phyloP scores from a whole-genome alignment of 2,329 filamentous ascomycete species.

The Exophiala lecanii-corni region DNA sequence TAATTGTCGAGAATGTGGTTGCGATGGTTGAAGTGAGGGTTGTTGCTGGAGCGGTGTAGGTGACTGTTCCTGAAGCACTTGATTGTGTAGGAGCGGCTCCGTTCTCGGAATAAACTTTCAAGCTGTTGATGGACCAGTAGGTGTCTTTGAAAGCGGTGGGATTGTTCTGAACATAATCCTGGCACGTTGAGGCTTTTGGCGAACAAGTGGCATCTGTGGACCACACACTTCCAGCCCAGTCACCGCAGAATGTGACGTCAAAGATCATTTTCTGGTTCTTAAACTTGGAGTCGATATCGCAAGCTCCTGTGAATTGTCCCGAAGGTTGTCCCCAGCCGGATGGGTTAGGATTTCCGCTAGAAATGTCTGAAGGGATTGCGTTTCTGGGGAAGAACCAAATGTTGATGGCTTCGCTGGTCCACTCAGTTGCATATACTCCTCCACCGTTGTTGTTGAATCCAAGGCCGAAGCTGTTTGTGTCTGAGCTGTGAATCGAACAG shows the following conservation, averaged over 20 bases:
- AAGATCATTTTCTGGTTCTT: constrained; percentile 69
- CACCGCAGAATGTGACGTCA: constrained; percentile 83
- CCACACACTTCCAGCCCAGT: constrained; percentile 77
- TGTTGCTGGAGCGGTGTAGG: neutral
- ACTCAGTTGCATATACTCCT: constrained; percentile 71
- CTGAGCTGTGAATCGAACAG: constrained; percentile 54
- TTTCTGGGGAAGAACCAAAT: constrained; percentile 77
- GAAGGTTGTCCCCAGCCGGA: constrained; percentile 62
- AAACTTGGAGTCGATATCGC: constrained; percentile 69
- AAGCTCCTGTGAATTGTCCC: constrained; percentile 65
- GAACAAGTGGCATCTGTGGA: constrained; percentile 53
- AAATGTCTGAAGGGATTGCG: constrained; percentile 60
- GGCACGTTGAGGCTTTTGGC: constrained; percentile 59
- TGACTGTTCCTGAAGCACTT: neutral
- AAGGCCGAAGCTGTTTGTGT: constrained; percentile 57
- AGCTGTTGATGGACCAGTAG: constrained; percentile 37
- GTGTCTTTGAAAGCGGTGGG: constrained; percentile 65
- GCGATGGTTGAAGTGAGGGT: neutral
- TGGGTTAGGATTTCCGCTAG: constrained; percentile 58
- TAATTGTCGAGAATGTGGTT: neutral
- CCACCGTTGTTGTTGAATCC: constrained; percentile 67
- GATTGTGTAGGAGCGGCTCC: constrained; percentile 10
- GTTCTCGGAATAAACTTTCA: constrained; percentile 23
- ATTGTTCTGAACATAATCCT: constrained; percentile 67
- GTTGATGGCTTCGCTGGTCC: constrained; percentile 66